Evolutionary conservation across 2,329 filamentous ascomycete genomes (phyloP), one percentile per base, ranked within the genome.

Genomic region (Hysterium pulicare): DNA sequence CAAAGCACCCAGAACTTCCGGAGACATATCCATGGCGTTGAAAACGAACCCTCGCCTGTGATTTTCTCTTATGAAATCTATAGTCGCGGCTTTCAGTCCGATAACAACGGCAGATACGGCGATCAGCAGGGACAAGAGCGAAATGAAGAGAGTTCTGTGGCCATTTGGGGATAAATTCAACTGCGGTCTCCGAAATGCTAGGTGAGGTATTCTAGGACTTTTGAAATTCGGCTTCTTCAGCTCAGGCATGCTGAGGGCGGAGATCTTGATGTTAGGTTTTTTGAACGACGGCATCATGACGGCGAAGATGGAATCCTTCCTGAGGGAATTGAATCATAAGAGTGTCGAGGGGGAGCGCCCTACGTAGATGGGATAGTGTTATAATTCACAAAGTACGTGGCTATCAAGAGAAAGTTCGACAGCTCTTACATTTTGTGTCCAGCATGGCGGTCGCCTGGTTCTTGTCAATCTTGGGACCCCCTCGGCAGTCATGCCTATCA

Each of bases 1-100:
- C 21, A 66, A 45, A 6, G 61, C 61, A 1, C 59, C 61, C 39
- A 65, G 53, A 9, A 61, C 37, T 9, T 48, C 44, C 4, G 47
- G 26, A 6, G 52, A 42, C 8, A 28, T 28, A 13, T 45, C 46
- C 2, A 16, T 21, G 11, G 50, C 53, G 7, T 53, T 40, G 41
- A 58, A 59, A 15, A 51, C 45, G 41, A 66, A 66, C 7, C 61
- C 61, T n/a, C 43, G 57, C 34, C 56, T 53, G 3, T 40, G 42
- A 30, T 65, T 65, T 37, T 58, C 55, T 31, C 62, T 58, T 38
- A 64, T 55, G 49, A 66, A 66, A 40, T 47, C 54, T 36, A 62
- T 55, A 2, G 59, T 62, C 31, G 57, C 49, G 1, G 54, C 57
- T 32, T 63, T 61, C 19, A 65, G 51, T 0, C 44, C 47, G 32